Conservation (phyloP, 495 filamentous ascomycete genomes). For the Pseudevernia furfuracea region DNA sequence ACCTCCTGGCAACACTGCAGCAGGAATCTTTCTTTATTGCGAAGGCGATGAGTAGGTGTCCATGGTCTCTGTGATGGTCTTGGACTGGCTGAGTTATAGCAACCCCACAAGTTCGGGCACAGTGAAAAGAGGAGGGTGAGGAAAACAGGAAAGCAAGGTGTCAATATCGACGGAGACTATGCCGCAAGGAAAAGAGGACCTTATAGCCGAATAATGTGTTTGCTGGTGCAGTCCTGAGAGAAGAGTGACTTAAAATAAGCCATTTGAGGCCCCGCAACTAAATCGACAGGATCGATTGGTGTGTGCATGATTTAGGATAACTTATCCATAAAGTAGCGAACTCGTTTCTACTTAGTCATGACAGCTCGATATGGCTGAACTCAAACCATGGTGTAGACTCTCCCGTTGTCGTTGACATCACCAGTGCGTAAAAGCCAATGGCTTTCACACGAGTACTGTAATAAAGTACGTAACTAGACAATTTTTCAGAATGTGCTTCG, state of each 20-base stretch:
- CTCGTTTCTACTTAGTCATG: neutral
- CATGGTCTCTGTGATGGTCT: neutral
- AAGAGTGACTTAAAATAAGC: too few relatives aligned
- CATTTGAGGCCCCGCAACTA: too few relatives aligned
- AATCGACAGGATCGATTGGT: too few relatives aligned
- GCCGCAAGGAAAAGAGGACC: neutral
- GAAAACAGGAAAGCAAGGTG: neutral
- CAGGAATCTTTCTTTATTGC: neutral
- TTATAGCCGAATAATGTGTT: neutral
- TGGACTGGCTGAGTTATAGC: neutral
- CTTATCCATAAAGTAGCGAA: too few relatives aligned
- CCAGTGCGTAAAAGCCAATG: neutral
- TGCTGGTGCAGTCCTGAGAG: neutral
- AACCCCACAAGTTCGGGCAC: neutral
- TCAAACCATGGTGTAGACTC: neutral
- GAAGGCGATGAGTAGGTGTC: neutral
- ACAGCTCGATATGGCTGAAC: neutral
- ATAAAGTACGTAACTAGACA: too few relatives aligned
- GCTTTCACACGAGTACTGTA: neutral
- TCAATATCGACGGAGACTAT: neutral
- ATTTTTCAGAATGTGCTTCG: neutral
- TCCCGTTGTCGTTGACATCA: neutral
- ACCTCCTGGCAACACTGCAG: too few relatives aligned
- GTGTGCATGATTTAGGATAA: too few relatives aligned
- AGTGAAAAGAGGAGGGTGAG: neutral